Percentiles rank a stretch among this genome's conserved stretches.
phyloP scores from a whole-genome alignment of 257 asterid species.

The Salvia splendens region DNA sequence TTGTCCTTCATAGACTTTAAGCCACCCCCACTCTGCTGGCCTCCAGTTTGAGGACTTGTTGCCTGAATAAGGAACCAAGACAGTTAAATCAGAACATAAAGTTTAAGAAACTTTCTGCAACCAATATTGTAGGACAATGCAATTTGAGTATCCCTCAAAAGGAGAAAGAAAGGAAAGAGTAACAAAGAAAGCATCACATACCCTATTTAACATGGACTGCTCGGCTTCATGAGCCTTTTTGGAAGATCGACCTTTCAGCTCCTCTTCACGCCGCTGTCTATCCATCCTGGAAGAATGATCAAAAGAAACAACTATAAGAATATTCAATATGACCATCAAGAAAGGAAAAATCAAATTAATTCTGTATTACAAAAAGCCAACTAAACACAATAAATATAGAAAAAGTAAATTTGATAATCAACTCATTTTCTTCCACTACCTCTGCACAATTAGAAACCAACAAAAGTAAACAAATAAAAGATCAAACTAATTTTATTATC shows the following conservation, averaged over 20 bases:
- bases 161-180: not conserved
- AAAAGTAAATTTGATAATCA: slow-evolving; percentile 1
- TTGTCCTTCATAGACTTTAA: slow-evolving; percentile 76
- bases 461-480: too few species aligned
- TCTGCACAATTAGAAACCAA: too few species aligned
- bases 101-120: not conserved
- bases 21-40: slow-evolving; percentile 81
- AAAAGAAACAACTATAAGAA: slow-evolving; percentile 24
- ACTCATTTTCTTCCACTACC: too few species aligned
- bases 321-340: slow-evolving; percentile 2
- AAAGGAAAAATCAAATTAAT: slow-evolving; percentile 2
- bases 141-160: slow-evolving; percentile 2
- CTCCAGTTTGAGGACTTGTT: slow-evolving; percentile 88
- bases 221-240: slow-evolving; percentile 79
- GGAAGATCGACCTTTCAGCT: slow-evolving; percentile 76
- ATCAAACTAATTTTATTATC: not conserved
- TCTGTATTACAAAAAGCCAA: not conserved
- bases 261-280: slow-evolving; percentile 94
- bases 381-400: not conserved
- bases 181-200: slow-evolving; percentile 29
- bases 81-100: not conserved
- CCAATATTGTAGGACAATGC: slow-evolving; percentile 16
- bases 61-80: slow-evolving; percentile 55
- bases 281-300: slow-evolving; percentile 67
- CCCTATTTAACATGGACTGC: slow-evolving; percentile 77